Evolutionary conservation across 768 basidiomycete species (phyloP).

Genomic region (Mycena polygramma): DNA sequence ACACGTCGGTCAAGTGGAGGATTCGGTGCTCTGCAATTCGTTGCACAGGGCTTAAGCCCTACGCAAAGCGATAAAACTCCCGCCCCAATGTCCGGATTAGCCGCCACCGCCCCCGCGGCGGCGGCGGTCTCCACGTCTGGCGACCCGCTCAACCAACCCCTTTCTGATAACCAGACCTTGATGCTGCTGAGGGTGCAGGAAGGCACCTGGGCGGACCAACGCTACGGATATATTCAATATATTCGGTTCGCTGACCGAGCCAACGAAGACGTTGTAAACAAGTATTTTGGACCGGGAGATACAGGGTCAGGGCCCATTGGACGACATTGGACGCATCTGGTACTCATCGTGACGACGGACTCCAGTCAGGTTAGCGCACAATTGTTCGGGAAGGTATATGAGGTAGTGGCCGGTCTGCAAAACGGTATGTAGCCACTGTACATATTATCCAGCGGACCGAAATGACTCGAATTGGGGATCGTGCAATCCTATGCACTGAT

Average conservation of each 20-base stretch:
- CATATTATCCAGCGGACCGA: not conserved
- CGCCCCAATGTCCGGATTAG: not conserved
- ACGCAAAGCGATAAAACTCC: not conserved
- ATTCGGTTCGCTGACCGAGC: too few relatives aligned
- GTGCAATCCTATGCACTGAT: too few relatives aligned
- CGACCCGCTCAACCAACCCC: not conserved
- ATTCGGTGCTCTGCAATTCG: slow-evolving; percentile 8
- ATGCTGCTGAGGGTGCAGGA: slow-evolving; percentile 6
- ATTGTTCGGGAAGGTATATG: slow-evolving; percentile 17
- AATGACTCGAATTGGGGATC: too few relatives aligned
- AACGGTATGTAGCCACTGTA: slow-evolving; percentile 10
- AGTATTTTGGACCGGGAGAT: slow-evolving; percentile 16
- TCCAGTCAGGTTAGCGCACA: not conserved
- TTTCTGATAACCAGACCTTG: not conserved
- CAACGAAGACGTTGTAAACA: too few relatives aligned
- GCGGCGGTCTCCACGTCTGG: not conserved
- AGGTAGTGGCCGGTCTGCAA: not conserved
- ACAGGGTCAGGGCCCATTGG: slow-evolving; percentile 5
- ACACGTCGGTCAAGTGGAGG: not conserved
- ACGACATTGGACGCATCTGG: slow-evolving; percentile 18
- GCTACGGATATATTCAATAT: not conserved
- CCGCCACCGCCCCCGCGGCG: not conserved
- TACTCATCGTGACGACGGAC: not conserved
- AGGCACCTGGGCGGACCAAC: slow-evolving; percentile 14
- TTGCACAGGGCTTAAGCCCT: not conserved